A percentile compares a stretch with the other conserved stretches of the same genome.
Conservation (phyloP, 306 rosid species). For the Hippophae gyantsensis region DNA sequence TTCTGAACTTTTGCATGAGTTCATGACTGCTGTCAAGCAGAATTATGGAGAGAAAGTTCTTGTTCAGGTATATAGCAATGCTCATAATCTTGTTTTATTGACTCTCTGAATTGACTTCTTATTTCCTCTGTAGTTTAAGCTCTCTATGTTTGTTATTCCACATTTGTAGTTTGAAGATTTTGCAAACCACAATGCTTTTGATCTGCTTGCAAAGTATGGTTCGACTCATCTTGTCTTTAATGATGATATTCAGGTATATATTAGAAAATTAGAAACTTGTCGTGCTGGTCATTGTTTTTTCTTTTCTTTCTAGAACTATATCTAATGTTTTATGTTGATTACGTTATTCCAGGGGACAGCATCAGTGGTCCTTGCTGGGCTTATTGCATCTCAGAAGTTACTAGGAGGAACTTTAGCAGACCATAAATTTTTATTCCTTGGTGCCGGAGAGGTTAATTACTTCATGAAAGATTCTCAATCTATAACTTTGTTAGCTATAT, state of each 20-base stretch:
- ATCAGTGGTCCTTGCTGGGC: slow-evolving; percentile 94
- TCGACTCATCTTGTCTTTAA: slow-evolving; percentile 93
- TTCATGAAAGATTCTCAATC: not conserved
- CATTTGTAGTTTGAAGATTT: slow-evolving; percentile 87
- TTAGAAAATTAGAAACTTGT: slow-evolving; percentile 4
- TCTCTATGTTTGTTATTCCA: slow-evolving; percentile 18
- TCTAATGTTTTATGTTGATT: slow-evolving; percentile 4
- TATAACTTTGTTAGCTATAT: not conserved
- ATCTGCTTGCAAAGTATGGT: slow-evolving; percentile 75
- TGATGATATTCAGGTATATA: slow-evolving; percentile 82
- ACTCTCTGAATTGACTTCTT: slow-evolving; percentile 6
- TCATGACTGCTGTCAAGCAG: slow-evolving; percentile 85
- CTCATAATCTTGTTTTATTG: slow-evolving; percentile 9
- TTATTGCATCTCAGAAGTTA: slow-evolving; percentile 54
- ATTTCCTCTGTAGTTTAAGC: slow-evolving; percentile 2
- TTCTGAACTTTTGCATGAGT: slow-evolving; percentile 71
- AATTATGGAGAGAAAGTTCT: slow-evolving; percentile 86
- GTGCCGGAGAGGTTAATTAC: slow-evolving; percentile 85
- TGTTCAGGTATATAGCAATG: slow-evolving; percentile 51
- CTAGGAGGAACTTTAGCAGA: slow-evolving; percentile 71
- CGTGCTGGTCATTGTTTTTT: slow-evolving; percentile 3
- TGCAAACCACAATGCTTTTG: slow-evolving; percentile 98
- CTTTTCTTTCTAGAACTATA: not conserved
- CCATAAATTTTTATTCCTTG: slow-evolving; percentile 80
- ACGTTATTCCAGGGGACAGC: slow-evolving; percentile 78